These are phyloP conservation scores for Zygotorulaspora chibaensis DNA, from an alignment of 805 yeast genomes.

Conservation along the genomic window DNA sequence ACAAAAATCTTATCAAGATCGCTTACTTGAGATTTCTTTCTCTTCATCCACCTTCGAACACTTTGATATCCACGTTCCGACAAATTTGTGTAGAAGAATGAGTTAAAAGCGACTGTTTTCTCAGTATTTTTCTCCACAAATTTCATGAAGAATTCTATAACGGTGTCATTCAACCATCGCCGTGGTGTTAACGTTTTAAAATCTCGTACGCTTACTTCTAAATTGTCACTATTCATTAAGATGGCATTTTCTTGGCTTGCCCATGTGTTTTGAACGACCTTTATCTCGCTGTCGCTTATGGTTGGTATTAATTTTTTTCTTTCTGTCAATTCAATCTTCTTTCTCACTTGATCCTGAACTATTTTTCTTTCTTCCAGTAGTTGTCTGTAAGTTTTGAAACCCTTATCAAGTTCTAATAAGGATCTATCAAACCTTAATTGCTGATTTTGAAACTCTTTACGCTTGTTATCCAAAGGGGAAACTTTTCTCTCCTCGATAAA, in stretches of 20 bases:
- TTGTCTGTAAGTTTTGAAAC: slow-evolving; percentile 42
- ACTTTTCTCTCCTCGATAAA: slow-evolving; percentile 29
- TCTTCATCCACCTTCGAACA: slow-evolving; percentile 81
- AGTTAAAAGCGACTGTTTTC: slow-evolving; percentile 67
- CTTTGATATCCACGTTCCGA: slow-evolving; percentile 69
- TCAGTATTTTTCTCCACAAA: slow-evolving; percentile 34
- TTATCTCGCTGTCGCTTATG: slow-evolving; percentile 23
- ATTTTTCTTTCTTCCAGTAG: slow-evolving; percentile 42
- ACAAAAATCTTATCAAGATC: slow-evolving; percentile 63
- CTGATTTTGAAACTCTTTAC: slow-evolving; percentile 18
- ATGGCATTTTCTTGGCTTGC: slow-evolving; percentile 27
- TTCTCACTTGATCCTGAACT: slow-evolving; percentile 33
- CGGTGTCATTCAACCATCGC: slow-evolving; percentile 85
- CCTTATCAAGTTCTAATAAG: slow-evolving; percentile 31
- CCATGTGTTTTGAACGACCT: slow-evolving; percentile 28
- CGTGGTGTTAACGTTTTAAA: slow-evolving; percentile 64
- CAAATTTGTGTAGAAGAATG: slow-evolving; percentile 80
- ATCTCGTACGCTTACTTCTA: slow-evolving; percentile 66
- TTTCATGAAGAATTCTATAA: slow-evolving; percentile 76
- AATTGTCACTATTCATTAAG: slow-evolving; percentile 34
- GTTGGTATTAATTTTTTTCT: slow-evolving; percentile 26
- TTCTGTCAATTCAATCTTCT: slow-evolving; percentile 15
- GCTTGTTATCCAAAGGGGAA: slow-evolving; percentile 25
- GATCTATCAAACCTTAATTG: slow-evolving; percentile 28
- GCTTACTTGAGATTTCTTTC: slow-evolving; percentile 63